phyloP scores from a whole-genome alignment of 2,329 filamentous ascomycete genomes.

The Gaeumannomyces sp. region DNA sequence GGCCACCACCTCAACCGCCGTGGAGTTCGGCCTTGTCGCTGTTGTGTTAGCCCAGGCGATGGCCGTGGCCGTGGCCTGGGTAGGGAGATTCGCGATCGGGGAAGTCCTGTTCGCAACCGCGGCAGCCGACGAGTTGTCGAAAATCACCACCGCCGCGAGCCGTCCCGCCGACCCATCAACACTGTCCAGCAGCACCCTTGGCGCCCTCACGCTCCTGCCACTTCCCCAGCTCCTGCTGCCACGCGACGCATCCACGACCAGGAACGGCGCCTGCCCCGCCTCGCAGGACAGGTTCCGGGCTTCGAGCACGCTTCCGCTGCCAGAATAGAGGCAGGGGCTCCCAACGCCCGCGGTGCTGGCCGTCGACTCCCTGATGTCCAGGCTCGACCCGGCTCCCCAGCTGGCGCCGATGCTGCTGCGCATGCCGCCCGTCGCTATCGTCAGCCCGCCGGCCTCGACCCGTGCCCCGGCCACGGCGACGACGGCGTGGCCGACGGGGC shows the following conservation, averaged over 20 bases:
- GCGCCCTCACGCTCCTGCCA: background rate
- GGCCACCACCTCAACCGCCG: too few species aligned
- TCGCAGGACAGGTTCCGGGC: background rate
- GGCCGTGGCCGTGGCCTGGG: background rate
- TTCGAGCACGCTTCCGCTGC: background rate
- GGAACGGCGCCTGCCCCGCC: background rate
- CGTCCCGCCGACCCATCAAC: background rate
- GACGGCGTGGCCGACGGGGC: constrained; percentile 4
- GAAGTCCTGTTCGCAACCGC: background rate
- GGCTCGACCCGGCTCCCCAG: background rate
- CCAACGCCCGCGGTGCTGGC: background rate
- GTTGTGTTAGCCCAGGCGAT: background rate
- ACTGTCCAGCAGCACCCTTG: background rate
- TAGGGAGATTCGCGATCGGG: background rate
- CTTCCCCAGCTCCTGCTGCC: too few species aligned
- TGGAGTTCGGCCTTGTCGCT: background rate
- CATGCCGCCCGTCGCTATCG: background rate
- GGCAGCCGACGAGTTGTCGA: background rate
- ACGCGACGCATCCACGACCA: constrained; percentile 4
- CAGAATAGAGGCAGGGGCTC: constrained; percentile 2
- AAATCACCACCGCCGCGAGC: constrained; percentile 2
- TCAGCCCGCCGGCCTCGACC: background rate
- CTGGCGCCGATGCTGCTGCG: constrained; percentile 2
- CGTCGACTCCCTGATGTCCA: background rate
- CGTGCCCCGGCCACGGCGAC: constrained; percentile 2